A percentile compares a stretch with the other conserved stretches of the same genome.
Conservation (phyloP, 306 rosid genomes). For the Inga leiocalycina region DNA sequence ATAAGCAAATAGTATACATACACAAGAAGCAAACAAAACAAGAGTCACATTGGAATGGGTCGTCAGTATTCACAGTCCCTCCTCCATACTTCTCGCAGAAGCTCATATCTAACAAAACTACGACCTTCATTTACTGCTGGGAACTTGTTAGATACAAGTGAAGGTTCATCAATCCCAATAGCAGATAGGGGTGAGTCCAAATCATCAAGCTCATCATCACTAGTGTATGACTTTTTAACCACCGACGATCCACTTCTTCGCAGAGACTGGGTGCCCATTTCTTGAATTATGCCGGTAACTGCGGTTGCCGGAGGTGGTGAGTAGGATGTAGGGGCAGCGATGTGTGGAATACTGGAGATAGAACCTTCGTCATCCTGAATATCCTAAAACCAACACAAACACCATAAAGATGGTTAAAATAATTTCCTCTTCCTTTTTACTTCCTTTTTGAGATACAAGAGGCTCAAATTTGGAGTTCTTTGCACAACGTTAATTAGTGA, state of each 20-base stretch:
- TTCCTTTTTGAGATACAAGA: not conserved
- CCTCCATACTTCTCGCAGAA: constrained; percentile 86
- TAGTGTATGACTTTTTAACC: constrained; percentile 66
- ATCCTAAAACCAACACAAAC: constrained; percentile 49
- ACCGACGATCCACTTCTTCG: constrained; percentile 55
- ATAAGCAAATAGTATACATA: constrained; percentile 5
- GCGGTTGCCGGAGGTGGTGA: constrained; percentile 63
- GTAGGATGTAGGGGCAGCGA: constrained; percentile 63
- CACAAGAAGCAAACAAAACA: constrained; percentile 8
- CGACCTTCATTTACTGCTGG: constrained; percentile 45
- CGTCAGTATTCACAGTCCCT: constrained; percentile 51
- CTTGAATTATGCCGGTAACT: constrained; percentile 52
- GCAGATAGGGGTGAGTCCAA: constrained; percentile 79
- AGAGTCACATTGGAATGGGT: not conserved
- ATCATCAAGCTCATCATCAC: constrained; percentile 87
- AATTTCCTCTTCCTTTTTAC: not conserved
- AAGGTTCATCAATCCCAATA: constrained; percentile 56
- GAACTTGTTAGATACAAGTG: constrained; percentile 31
- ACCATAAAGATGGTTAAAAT: constrained; percentile 13
- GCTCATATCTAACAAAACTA: constrained; percentile 63
- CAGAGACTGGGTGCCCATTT: constrained; percentile 51
- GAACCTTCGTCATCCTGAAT: constrained; percentile 51
- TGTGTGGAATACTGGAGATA: constrained; percentile 57
- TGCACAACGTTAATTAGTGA: not conserved
- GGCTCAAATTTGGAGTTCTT: not conserved